These are phyloP conservation scores for Mortierella sp. DNA, from an alignment of 371 early-diverging fungal genomes.

Conservation along the genomic window DNA sequence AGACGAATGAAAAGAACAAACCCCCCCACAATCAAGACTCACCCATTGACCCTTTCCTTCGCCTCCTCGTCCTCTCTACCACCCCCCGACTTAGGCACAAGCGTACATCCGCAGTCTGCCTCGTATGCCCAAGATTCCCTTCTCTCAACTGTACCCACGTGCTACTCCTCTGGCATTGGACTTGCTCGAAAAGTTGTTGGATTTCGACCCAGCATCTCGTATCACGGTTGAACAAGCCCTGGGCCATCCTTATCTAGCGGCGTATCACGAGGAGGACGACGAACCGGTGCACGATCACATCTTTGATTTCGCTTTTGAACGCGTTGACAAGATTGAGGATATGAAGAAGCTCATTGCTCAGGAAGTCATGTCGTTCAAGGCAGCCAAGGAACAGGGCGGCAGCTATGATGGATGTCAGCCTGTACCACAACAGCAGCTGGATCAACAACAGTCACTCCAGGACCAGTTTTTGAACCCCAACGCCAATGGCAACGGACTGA, in stretches of 20 bases:
- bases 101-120: constrained; percentile 95
- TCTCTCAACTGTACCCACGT: constrained; percentile 82
- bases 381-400: constrained; percentile 51
- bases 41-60: too few relatives aligned
- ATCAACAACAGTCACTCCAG: too few relatives aligned
- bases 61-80: too few relatives aligned
- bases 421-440: too few relatives aligned
- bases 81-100: constrained; percentile 75
- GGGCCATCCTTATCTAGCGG: constrained; percentile 80
- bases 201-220: constrained; percentile 85
- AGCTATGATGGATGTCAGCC: too few relatives aligned
- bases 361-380: constrained; percentile 83
- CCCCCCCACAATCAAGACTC: too few relatives aligned
- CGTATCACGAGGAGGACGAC: constrained; percentile 83
- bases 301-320: constrained; percentile 96
- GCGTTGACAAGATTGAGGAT: constrained; percentile 83
- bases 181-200: constrained; percentile 80
- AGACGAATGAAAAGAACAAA: too few relatives aligned
- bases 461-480: constrained; percentile 28
- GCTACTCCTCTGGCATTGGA: constrained; percentile 80
- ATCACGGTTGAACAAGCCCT: constrained; percentile 88
- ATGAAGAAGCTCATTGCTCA: constrained; percentile 92
- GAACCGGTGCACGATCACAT: constrained; percentile 74
- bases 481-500: constrained; percentile 42
- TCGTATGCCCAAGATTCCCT: constrained; percentile 89